These are phyloP conservation scores for Crepidotus variabilis DNA, from an alignment of 768 basidiomycete species.

Conservation along the genomic window DNA sequence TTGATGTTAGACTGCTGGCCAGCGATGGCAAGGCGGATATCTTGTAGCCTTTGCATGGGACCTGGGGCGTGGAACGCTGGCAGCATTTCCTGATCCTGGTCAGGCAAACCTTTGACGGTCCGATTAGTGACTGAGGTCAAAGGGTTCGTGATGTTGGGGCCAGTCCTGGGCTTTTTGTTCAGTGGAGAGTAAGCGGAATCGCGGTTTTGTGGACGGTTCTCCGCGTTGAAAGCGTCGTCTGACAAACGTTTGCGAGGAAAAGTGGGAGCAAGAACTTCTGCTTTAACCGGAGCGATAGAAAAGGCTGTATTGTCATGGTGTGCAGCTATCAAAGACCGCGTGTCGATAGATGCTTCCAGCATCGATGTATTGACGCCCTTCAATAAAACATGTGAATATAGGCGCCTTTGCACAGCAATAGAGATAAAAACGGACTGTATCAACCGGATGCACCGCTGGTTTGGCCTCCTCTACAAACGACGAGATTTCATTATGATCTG, in stretches of 20 bases:
- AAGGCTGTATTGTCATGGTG: not conserved
- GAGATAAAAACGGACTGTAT: not conserved
- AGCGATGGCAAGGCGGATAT: slow-evolving; percentile 9
- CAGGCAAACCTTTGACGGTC: not conserved
- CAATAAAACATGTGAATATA: not conserved
- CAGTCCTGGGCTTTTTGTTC: slow-evolving; percentile 26
- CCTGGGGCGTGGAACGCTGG: slow-evolving; percentile 4
- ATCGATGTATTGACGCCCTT: not conserved
- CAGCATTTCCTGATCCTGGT: not conserved
- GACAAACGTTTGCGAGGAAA: slow-evolving; percentile 36
- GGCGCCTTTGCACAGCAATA: not conserved
- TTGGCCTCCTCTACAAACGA: slow-evolving; percentile 1
- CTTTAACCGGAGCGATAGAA: slow-evolving; percentile 18
- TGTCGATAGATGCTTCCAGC: too few relatives aligned
- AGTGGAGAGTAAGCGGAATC: not conserved
- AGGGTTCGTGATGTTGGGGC: slow-evolving; percentile 22
- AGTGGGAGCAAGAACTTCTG: slow-evolving; percentile 24
- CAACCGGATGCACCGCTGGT: not conserved
- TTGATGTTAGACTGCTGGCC: slow-evolving; percentile 7
- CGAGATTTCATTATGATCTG: slow-evolving; percentile 4
- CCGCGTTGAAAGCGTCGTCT: slow-evolving; percentile 19
- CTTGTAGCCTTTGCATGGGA: slow-evolving; percentile 9
- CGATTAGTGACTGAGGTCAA: slow-evolving; percentile 12
- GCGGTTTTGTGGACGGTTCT: not conserved
- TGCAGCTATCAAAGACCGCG: not conserved